A percentile compares a stretch with the other conserved stretches of the same genome.
Conservation (phyloP, 2,329 filamentous ascomycete species). For the Sphaceloma murrayae region DNA sequence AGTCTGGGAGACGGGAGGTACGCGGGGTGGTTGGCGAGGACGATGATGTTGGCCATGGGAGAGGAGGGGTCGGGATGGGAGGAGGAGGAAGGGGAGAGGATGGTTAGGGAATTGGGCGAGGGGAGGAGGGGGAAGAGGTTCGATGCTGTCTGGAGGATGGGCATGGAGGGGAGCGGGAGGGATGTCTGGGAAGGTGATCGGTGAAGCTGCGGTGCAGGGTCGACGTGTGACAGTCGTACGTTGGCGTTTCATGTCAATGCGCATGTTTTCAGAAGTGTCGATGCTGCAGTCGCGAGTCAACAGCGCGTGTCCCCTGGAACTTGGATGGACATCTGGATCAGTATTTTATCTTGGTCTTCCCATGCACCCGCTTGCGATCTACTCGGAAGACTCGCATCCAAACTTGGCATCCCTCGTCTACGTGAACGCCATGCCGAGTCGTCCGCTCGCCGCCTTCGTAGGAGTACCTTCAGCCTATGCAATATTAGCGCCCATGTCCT, state of each 20-base stretch:
- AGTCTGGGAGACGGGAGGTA: constrained; percentile 32
- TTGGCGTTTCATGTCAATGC: too few relatives aligned
- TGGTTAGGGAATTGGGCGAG: constrained; percentile 21
- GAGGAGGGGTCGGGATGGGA: constrained; percentile 27
- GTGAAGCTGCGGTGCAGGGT: neutral
- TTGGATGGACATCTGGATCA: too few relatives aligned
- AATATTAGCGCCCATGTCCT: neutral
- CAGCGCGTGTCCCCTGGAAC: too few relatives aligned
- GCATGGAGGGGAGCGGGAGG: neutral
- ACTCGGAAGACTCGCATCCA: too few relatives aligned
- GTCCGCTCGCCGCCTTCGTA: constrained; percentile 1
- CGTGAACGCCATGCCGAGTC: constrained; percentile 11
- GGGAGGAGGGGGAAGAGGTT: constrained; percentile 3
- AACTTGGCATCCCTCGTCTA: neutral
- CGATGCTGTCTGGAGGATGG: constrained; percentile 3
- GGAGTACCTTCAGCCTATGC: constrained; percentile 7
- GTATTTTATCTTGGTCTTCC: too few relatives aligned
- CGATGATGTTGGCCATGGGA: constrained; percentile 34
- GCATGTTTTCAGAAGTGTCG: too few relatives aligned
- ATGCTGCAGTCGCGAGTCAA: too few relatives aligned
- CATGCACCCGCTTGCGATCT: constrained; percentile 1
- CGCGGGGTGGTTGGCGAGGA: constrained; percentile 37
- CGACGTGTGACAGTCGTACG: too few relatives aligned
- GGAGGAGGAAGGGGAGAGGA: constrained; percentile 25
- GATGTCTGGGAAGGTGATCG: constrained; percentile 7